phyloP scores from a whole-genome alignment of 495 filamentous ascomycete species.

The Geoglossum glabrum region DNA sequence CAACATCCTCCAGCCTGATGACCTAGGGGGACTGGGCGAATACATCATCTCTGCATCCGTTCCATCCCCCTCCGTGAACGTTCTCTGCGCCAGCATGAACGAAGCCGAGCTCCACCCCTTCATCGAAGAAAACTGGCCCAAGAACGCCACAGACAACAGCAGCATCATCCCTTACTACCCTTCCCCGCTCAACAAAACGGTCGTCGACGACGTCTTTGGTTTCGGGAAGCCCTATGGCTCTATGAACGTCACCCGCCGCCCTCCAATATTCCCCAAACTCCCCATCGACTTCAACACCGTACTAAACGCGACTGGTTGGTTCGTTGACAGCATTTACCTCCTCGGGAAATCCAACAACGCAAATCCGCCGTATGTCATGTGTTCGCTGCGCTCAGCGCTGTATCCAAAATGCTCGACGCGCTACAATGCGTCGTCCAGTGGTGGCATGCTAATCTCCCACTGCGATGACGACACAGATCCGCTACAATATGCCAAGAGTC shows the following conservation, averaged over 20 bases:
- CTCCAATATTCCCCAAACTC: conserved; percentile 43
- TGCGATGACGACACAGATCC: conserved; percentile 35
- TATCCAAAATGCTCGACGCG: conserved; percentile 39
- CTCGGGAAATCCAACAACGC: conserved; percentile 29
- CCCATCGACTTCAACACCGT: conserved; percentile 45
- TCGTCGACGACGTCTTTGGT: conserved; percentile 46
- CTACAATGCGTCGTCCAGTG: conserved; percentile 36
- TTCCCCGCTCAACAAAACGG: conserved; percentile 30
- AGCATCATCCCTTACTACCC: conserved; percentile 11
- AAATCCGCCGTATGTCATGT: conserved; percentile 33
- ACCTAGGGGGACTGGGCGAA: conserved; percentile 40
- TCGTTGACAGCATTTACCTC: conserved; percentile 36
- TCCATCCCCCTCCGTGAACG: conserved; percentile 42
- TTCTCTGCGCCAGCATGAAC: conserved; percentile 46
- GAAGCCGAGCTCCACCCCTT: conserved; percentile 36
- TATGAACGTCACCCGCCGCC: conserved; percentile 16
- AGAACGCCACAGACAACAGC: neutral
- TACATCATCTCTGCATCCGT: conserved; percentile 45
- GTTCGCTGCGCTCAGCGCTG: conserved; percentile 35
- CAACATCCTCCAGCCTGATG: conserved; percentile 42
- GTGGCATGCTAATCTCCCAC: conserved; percentile 28
- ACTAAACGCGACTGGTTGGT: conserved; percentile 26
- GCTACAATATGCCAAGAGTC: conserved; percentile 27
- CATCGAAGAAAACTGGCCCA: conserved; percentile 36
- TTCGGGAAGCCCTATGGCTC: conserved; percentile 30